Base-by-base conservation (phyloP, 306 rosid genomes). In the Psophocarpus tetragonolobus region DNA sequence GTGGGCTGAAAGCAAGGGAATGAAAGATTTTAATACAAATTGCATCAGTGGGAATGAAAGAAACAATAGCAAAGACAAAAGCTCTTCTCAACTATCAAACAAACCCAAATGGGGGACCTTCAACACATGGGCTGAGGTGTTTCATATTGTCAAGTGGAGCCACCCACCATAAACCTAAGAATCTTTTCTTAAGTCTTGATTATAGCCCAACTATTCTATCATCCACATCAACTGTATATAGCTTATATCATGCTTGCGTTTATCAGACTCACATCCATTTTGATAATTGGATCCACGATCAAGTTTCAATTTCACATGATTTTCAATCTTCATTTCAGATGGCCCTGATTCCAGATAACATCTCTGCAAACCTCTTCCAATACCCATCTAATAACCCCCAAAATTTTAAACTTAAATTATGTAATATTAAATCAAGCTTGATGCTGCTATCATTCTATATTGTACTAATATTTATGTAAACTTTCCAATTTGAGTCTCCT, bases 101-200 rank as follows among this genome's bases (percentile, higher is more conserved):
- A 87, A 88, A 85, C 47, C 72, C 83, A 38, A 63, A 71, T 56
- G 81, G 81, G 98, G 98, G 97, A 87, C 97, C 96, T 78, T 86
- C 56, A 35, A 90, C 98, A 92, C 98, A 94, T 94, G 98, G 94
- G 84, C 84, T 83, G 87, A 92, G 92, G 78, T 85, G 64, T 84
- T 83, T 51, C 12, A 23, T 76, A 54, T 86, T 82, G 68, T 70
- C 63, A 41, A 29, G 86, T 84, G 96, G 98, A 84, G 88, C 93
- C 94, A 84, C 15, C 61, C 68, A 47, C 83, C 78, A 78, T 71
- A 84, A 82, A 82, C 87, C 73, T 85, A 64, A 78, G 88, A 82
- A 87, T 88, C 88, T 86, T 86, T 83, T 63, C 23, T 83, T 32
- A 78, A 81, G 68, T 85, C 71, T 88, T 80, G 73, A 61, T 86